Evolutionary conservation across 129 eudicot species (phyloP), one percentile per base, ranked within the genome.

Genomic region (Silybum marianum): DNA sequence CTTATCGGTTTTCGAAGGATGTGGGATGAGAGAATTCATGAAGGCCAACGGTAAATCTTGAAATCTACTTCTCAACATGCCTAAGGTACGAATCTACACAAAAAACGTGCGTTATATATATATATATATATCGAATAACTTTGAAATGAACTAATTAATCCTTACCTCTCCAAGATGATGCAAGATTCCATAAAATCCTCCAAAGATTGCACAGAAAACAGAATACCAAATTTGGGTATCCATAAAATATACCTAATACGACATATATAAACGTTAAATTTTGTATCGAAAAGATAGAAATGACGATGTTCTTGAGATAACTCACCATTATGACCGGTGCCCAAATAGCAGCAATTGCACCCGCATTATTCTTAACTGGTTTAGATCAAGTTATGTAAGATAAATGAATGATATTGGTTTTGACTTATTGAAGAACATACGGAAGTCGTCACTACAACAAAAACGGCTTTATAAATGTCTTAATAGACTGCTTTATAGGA

Each of bases 211-310:
- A 84, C 97, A 96, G 72, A 88, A 93, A 76, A 96, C 95, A 71
- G 99, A 93, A 87, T 96, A 96, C 99, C 99, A 96, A 69, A 96
- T 96, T 76, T 96, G 99, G 39, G 90, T 86, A 87, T 96, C 99
- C 99, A 96, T 93, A 88, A 96, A 96, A 84, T 93, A 96, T 21
- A 95, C 97, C 98, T 95, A 87, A 76, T 65, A n/a, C 21, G 65
- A 30, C 71, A 86, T 26, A 48, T 42, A 84, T 32, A 13, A 36
- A n/a, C 32, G 72, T 65, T 39, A 62, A 32, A 74, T 60, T 30
- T 72, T 3, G 6, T 73, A 51, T 39, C 63, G 19, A 60, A 42
- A 10, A 39, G 74, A 38, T 36, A 38, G 18, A 18, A 13, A 25
- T 34, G 69, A 71, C 10, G 54, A 19, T 66, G 28, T 72, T 81